These are phyloP conservation scores for Penicillium palitans DNA, from an alignment of 2,329 filamentous ascomycete genomes.

Conservation along the genomic window DNA sequence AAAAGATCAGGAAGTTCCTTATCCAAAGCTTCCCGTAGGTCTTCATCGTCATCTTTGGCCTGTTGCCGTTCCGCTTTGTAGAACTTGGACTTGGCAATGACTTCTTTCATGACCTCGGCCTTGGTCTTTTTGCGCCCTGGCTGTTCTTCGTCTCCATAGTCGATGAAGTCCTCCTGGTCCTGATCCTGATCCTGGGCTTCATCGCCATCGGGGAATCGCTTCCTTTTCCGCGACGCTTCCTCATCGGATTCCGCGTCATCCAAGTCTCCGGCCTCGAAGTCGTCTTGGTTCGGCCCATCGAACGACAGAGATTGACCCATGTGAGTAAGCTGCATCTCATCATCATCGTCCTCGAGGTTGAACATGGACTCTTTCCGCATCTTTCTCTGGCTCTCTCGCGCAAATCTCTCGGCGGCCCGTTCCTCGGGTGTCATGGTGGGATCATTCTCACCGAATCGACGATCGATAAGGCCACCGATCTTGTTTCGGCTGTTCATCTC, in stretches of 20 bases:
- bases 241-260: conserved; percentile 51
- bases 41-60: conserved; percentile 89
- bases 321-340: conserved; percentile 74
- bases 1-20: conserved; percentile 78
- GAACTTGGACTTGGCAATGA: conserved; percentile 95
- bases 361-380: conserved; percentile 80
- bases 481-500: conserved; percentile 90
- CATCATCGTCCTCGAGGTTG: conserved; percentile 82
- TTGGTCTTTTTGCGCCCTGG: conserved; percentile 91
- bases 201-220: conserved; percentile 42
- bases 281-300: conserved; percentile 61
- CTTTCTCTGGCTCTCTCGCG: conserved; percentile 76
- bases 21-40: conserved; percentile 79
- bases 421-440: conserved; percentile 91
- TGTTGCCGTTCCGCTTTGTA: conserved; percentile 94
- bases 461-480: conserved; percentile 86
- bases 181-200: conserved; percentile 40
- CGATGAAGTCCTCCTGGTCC: conserved; percentile 40
- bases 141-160: conserved; percentile 55
- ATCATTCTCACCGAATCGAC: conserved; percentile 93
- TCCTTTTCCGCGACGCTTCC: conserved; percentile 58
- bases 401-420: conserved; percentile 86
- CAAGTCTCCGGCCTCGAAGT: conserved; percentile 78
- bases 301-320: conserved; percentile 73
- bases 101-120: conserved; percentile 95